Percentiles rank a stretch among this genome's conserved stretches.
phyloP scores from a whole-genome alignment of 176 grass and related monocot species.

The Oryza coarctata region DNA sequence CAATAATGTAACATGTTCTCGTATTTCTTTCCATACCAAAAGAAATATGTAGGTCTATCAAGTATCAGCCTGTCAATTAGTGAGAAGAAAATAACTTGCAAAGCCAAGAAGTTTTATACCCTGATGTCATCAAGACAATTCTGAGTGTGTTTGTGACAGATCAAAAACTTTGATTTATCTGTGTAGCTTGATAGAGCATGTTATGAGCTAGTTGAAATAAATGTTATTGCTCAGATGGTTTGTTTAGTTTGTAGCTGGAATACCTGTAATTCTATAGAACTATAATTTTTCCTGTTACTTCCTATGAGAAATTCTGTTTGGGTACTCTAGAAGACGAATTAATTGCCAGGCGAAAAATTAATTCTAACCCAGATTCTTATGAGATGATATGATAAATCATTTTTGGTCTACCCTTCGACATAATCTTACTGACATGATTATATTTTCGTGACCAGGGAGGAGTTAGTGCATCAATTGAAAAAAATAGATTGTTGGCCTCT shows the following conservation, averaged over 20 bases:
- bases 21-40: slow-evolving; percentile 14
- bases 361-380: background rate
- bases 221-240: slow-evolving; percentile 8
- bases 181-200: slow-evolving; percentile 5
- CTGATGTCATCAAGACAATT: background rate
- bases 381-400: slow-evolving; percentile 24
- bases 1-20: background rate
- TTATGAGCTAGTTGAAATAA: slow-evolving; percentile 8
- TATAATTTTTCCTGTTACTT: background rate
- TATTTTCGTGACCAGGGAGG: slow-evolving; percentile 43
- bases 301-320: background rate
- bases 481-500: slow-evolving; percentile 54
- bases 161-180: slow-evolving; percentile 9
- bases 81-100: slow-evolving; percentile 14
- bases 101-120: slow-evolving; percentile 14
- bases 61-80: slow-evolving; percentile 1
- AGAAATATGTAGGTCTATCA: slow-evolving; percentile 10
- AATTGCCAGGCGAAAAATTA: slow-evolving; percentile 1
- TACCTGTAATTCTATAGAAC: background rate
- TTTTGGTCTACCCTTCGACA: slow-evolving; percentile 8
- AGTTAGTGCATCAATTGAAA: slow-evolving; percentile 42
- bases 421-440: slow-evolving; percentile 32
- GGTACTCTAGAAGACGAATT: background rate
- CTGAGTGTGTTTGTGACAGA: slow-evolving; percentile 4
- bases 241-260: slow-evolving; percentile 10